Evolutionary conservation across 352 stramenopile genomes (phyloP), one percentile per base, ranked within the genome.

Genomic region (Globisporangium takayamanum): DNA sequence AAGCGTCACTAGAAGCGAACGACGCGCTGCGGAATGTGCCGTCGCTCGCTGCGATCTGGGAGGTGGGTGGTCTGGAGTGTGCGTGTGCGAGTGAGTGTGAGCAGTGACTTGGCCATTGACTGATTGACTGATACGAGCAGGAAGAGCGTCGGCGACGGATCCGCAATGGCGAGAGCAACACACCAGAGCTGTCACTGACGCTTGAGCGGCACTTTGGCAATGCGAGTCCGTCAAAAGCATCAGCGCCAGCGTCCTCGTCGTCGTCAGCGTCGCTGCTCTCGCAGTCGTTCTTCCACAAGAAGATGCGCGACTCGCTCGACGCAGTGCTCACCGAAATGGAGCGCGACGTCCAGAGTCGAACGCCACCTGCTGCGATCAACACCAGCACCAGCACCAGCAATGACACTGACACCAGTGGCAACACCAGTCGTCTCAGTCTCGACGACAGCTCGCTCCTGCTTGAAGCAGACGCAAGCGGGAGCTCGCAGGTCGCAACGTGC

Each of bases 211-310:
- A 81, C 11, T 51, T 63, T 1, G 64, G 56, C 36, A 26, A 33
- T 37, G 61, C 64, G 30, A 71, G 55, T 37, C 62, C 59, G 18
- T 69, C 71, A 8, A 57, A 28, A 7, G 28, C 48, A 1, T 67
- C 79, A 18, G 69, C 72, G 1, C 65, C 77, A 18, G 68, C 74
- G 10, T 61, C 71, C n/a, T 70, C 44, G 15, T 45, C 73, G 22
- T 77, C 76, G 6, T 80, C 78, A 33, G 55, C 89, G 33, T 39
- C 33, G 33, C 33, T 39, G 26, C 55, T 95, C 14, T 93, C 85
- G 2, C 85, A 95, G 50, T 93, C 85, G 15, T 85, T 85, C 72
- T 95, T 92, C 47, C 68, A 74, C 5, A 69, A 88, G n/a, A 88
- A 87, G 42, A 88, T 93, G 73, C 70, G 84, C 62, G 67, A 82